phyloP scores from a whole-genome alignment of 768 basidiomycete genomes.

The Tylopilus vinaceipallidus region DNA sequence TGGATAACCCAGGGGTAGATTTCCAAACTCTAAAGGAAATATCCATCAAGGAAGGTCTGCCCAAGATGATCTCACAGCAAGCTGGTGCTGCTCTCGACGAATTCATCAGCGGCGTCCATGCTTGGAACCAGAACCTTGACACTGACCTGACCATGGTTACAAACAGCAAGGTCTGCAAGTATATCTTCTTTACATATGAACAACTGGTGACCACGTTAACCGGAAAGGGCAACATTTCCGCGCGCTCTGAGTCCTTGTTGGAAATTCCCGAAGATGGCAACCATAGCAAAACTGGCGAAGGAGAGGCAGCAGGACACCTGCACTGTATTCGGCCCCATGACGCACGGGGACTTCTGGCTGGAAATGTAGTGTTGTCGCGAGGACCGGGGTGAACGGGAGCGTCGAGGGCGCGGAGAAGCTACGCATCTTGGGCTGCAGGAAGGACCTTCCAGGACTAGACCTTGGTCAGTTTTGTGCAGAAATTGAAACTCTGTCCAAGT shows the following conservation, averaged over 20 bases:
- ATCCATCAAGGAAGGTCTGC: constrained; percentile 35
- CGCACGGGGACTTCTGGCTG: constrained; percentile 68
- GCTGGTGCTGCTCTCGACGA: constrained; percentile 54
- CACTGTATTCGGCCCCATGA: constrained; percentile 30
- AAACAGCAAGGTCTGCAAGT: constrained; percentile 39
- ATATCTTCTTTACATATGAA: constrained; percentile 45
- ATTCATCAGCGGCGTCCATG: constrained; percentile 55
- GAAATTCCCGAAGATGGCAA: constrained; percentile 35
- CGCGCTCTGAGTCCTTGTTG: constrained; percentile 42
- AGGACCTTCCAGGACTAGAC: constrained; percentile 60
- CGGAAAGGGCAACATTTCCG: constrained; percentile 30
- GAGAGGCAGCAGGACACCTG: constrained; percentile 31
- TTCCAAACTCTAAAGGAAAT: constrained; percentile 39
- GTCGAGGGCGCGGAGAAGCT: constrained; percentile 36
- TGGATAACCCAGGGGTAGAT: constrained; percentile 55
- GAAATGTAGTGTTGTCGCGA: constrained; percentile 58
- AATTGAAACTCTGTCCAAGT: constrained; percentile 47
- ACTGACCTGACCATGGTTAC: constrained; percentile 38
- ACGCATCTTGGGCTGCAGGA: constrained; percentile 62
- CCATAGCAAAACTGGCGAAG: constrained; percentile 33
- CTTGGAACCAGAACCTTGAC: constrained; percentile 37
- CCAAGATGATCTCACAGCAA: constrained; percentile 31
- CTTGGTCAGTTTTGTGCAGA: constrained; percentile 69
- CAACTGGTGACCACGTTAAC: constrained; percentile 40
- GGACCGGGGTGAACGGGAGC: constrained; percentile 25